Conservation (phyloP, 139 green algal genomes). For the Prasinococcaceae sp. region DNA sequence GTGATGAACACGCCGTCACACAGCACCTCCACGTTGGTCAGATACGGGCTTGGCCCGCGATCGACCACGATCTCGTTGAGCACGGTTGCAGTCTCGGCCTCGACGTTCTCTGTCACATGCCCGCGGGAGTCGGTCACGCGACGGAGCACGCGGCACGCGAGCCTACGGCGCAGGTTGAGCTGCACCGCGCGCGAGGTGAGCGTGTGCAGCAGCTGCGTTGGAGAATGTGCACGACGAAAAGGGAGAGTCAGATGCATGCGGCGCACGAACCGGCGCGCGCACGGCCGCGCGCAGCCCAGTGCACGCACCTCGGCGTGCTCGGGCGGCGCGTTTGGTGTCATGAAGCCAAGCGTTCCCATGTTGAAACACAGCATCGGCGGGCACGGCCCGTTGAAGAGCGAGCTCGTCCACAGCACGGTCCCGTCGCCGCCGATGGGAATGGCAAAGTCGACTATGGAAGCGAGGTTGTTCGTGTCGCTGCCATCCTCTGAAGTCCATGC, state of each 20-base stretch:
- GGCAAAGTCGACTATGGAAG: slow-evolving; percentile 71
- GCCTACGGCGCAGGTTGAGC: not conserved
- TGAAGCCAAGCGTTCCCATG: slow-evolving; percentile 79
- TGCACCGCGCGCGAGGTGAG: not conserved
- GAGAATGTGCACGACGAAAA: not conserved
- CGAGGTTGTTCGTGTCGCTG: too few species aligned
- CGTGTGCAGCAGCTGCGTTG: not conserved
- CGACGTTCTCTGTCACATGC: not conserved
- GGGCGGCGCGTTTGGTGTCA: slow-evolving; percentile 55
- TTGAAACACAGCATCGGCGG: slow-evolving; percentile 68
- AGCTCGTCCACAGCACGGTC: slow-evolving; percentile 76
- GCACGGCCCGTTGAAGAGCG: slow-evolving; percentile 47
- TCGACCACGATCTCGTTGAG: slow-evolving; percentile 95
- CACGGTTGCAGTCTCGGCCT: slow-evolving; percentile 25
- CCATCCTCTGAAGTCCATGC: too few species aligned
- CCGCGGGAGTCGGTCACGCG: not conserved
- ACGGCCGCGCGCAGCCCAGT: not conserved
- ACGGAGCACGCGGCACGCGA: not conserved
- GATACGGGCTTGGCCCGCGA: slow-evolving; percentile 54
- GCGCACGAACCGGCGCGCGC: not conserved
- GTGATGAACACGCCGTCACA: slow-evolving; percentile 46
- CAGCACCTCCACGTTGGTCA: slow-evolving; percentile 62
- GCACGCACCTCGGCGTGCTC: not conserved
- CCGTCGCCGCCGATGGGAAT: slow-evolving; percentile 76
- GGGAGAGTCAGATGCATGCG: not conserved